These are phyloP conservation scores for Ehretia macrophylla DNA, from an alignment of 257 asterid species.

Conservation along the genomic window DNA sequence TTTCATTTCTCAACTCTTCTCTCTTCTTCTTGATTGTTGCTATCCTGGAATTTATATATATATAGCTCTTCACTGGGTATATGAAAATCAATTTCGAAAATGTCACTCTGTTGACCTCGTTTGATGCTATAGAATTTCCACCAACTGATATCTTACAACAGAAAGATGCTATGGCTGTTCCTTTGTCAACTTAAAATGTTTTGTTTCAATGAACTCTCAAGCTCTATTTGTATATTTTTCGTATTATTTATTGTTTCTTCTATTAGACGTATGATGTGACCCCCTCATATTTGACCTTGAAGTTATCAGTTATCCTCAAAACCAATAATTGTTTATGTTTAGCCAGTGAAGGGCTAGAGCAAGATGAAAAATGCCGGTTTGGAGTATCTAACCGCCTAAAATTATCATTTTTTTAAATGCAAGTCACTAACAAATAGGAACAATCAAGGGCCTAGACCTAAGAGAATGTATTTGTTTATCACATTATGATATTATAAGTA, in stretches of 20 bases:
- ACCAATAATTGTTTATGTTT: background rate
- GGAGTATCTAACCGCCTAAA: background rate
- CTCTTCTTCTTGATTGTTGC: background rate
- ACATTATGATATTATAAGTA: too few relatives aligned
- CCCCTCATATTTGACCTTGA: background rate
- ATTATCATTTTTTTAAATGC: background rate
- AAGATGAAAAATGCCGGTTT: background rate
- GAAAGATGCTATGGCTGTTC: background rate
- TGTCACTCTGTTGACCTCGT: background rate
- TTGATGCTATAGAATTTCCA: background rate
- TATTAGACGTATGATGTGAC: background rate
- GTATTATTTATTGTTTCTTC: background rate
- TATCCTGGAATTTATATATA: background rate
- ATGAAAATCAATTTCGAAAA: background rate
- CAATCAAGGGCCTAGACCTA: too few relatives aligned
- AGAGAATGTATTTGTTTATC: too few relatives aligned
- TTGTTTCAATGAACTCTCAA: background rate
- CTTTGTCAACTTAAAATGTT: background rate
- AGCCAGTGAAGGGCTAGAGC: background rate
- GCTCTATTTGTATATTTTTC: background rate
- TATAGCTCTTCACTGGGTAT: background rate
- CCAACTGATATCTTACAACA: background rate
- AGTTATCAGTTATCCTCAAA: too few relatives aligned
- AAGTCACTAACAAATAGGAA: background rate
- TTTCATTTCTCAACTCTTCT: slow-evolving; percentile 42